Evolutionary conservation across 495 filamentous ascomycete genomes (phyloP).

Genomic region (Penicillium ucsense): DNA sequence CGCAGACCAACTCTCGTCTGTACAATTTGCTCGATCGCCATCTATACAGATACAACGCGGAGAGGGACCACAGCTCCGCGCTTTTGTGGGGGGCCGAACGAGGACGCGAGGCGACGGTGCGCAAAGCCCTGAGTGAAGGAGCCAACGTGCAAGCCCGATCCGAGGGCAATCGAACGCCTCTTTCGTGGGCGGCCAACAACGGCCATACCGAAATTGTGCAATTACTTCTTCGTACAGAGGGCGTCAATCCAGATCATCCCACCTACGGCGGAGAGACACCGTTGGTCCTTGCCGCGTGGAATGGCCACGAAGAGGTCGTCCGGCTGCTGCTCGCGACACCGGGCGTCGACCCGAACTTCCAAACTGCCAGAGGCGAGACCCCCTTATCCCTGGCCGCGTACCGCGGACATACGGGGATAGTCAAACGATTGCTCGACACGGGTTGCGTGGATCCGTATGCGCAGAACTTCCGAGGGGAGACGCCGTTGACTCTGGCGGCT

Average conservation of each 20-base stretch:
- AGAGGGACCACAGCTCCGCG: neutral
- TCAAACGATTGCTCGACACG: too few species aligned
- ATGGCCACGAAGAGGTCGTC: neutral
- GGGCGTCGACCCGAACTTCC: neutral
- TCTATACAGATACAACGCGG: neutral
- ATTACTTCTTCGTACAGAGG: neutral
- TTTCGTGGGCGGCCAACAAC: too few species aligned
- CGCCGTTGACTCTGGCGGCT: neutral
- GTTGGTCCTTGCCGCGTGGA: neutral
- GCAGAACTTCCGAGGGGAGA: neutral
- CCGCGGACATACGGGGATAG: too few species aligned
- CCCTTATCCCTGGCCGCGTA: too few species aligned
- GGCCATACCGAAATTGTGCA: neutral
- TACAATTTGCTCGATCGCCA: neutral
- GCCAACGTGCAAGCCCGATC: too few species aligned
- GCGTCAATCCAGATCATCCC: neutral
- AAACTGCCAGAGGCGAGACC: too few species aligned
- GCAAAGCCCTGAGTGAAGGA: neutral
- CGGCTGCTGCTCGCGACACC: neutral
- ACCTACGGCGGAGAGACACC: neutral
- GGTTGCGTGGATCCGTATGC: too few species aligned
- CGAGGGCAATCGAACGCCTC: too few species aligned
- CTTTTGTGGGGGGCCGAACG: neutral
- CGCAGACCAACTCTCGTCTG: neutral
- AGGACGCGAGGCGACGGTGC: neutral